Evolutionary conservation across 495 filamentous ascomycete genomes (phyloP).

Genomic region (Penicillium alfredii): DNA sequence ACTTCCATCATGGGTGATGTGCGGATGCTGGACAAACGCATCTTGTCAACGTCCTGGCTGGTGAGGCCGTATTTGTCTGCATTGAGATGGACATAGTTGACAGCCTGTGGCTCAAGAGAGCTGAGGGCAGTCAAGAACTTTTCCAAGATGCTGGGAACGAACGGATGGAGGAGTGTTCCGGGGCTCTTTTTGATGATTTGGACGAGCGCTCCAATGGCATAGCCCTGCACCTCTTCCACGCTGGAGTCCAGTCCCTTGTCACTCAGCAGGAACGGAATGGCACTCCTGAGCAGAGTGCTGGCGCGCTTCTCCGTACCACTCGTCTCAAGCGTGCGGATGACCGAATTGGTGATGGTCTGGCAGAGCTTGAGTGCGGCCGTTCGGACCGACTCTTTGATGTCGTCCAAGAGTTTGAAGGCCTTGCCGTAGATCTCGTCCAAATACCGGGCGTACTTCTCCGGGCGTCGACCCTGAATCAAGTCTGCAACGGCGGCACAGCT

Average conservation of each 20-base stretch:
- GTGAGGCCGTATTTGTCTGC: slow-evolving; percentile 79
- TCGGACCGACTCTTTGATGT: slow-evolving; percentile 89
- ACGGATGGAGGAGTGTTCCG: slow-evolving; percentile 64
- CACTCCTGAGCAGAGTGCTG: slow-evolving; percentile 68
- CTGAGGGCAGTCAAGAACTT: slow-evolving; percentile 74
- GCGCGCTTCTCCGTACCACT: slow-evolving; percentile 65
- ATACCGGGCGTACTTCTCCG: slow-evolving; percentile 76
- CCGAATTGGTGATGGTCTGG: slow-evolving; percentile 69
- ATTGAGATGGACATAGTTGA: slow-evolving; percentile 91
- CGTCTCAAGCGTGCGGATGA: slow-evolving; percentile 80
- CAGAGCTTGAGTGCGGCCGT: slow-evolving; percentile 74
- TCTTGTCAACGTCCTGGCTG: slow-evolving; percentile 77
- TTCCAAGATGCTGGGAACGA: slow-evolving; percentile 74
- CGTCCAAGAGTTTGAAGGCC: slow-evolving; percentile 77
- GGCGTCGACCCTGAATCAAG: slow-evolving; percentile 66
- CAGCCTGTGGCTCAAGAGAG: slow-evolving; percentile 74
- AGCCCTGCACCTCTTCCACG: slow-evolving; percentile 73
- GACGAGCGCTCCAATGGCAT: slow-evolving; percentile 69
- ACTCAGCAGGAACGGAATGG: slow-evolving; percentile 88
- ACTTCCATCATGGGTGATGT: slow-evolving; percentile 90
- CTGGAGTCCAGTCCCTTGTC: slow-evolving; percentile 80
- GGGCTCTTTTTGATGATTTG: slow-evolving; percentile 81
- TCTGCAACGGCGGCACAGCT: slow-evolving; percentile 88
- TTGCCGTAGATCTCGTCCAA: slow-evolving; percentile 76
- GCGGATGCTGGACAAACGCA: slow-evolving; percentile 70